Base-by-base conservation (phyloP, 441 rosid species). In the Populus hybrid region DNA sequence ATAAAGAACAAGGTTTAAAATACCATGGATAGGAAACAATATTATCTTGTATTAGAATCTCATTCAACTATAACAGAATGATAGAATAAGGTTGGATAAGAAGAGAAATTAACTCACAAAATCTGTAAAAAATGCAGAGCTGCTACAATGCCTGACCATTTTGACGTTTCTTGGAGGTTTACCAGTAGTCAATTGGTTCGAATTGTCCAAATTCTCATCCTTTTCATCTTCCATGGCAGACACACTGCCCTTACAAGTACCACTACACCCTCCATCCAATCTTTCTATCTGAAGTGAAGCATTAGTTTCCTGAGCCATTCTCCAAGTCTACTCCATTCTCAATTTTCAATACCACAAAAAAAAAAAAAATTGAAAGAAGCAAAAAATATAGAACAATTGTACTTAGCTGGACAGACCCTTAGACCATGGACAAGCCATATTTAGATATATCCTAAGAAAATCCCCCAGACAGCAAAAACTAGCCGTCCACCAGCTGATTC, bases 101-200 rank as follows among this genome's bases (percentile, higher is more conserved):
- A 24, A 50, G 4, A 5, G 26, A 81, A n/a, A 31, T 71, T 71
- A 76, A 82, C 95, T 88, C 78, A 94, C 97, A 84, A 83, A 72
- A 84, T 93, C 92, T 70, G 73, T 67, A 81, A 93, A 77, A 87
- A 90, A 84, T n/a, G 96, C 93, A 74, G 93, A 85, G 94, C 98
- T 94, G 78, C 78, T 89, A 77, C 93, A 91, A 79, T 94, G 95
- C 38, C 97, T 84, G 77, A 93, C 88, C 10, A 75, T 83, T 20
- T 97, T 85, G 80, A 90, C 72, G 74, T 83, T 91, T 82, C 95
- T 84, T 20, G 97, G 98, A 79, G 98, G 98, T 74, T 90, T 94
- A 21, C 91, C 92, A 26, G 78, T 69, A 71, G 18, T 81, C 1
- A 70, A 69, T 29, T 88, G 87, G 75, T 77, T 78, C 68, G 77